Evolutionary conservation across 768 basidiomycete genomes (phyloP).

Genomic region (Daedaleopsis nitida): DNA sequence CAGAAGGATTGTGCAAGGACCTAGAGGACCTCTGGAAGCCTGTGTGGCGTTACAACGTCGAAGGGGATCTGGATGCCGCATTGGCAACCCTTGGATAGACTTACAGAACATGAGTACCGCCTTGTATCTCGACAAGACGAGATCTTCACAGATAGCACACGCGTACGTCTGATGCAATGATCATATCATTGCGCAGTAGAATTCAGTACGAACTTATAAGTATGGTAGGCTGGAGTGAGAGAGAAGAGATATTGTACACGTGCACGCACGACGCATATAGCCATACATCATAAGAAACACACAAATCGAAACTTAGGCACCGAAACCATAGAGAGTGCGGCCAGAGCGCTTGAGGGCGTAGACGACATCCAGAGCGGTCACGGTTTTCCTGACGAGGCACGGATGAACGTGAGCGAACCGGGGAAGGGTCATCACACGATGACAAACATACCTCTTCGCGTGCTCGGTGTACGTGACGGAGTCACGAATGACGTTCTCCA

Average conservation of each 20-base stretch:
- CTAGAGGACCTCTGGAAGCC: conserved; percentile 46
- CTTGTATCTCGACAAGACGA: too few species aligned
- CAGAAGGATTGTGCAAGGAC: conserved; percentile 35
- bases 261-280: conserved; percentile 13
- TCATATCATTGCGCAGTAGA: conserved; percentile 1
- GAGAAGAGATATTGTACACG: conserved; percentile 12
- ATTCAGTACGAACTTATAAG: conserved; percentile 5
- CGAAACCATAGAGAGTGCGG: conserved; percentile 60
- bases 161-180: background rate
- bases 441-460: conserved; percentile 44
- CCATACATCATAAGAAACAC: conserved; percentile 19
- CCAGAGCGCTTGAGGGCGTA: conserved; percentile 64
- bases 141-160: background rate
- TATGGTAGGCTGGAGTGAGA: conserved; percentile 15
- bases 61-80: conserved; percentile 35
- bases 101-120: background rate
- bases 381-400: conserved; percentile 40
- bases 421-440: background rate
- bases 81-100: background rate
- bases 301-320: conserved; percentile 34
- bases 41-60: conserved; percentile 50
- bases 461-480: conserved; percentile 61
- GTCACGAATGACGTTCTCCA: conserved; percentile 44
- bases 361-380: conserved; percentile 63
- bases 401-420: background rate